These are phyloP conservation scores for Beauveria scarabaeidicola DNA, from an alignment of 2,329 filamentous ascomycete genomes.

Conservation along the genomic window DNA sequence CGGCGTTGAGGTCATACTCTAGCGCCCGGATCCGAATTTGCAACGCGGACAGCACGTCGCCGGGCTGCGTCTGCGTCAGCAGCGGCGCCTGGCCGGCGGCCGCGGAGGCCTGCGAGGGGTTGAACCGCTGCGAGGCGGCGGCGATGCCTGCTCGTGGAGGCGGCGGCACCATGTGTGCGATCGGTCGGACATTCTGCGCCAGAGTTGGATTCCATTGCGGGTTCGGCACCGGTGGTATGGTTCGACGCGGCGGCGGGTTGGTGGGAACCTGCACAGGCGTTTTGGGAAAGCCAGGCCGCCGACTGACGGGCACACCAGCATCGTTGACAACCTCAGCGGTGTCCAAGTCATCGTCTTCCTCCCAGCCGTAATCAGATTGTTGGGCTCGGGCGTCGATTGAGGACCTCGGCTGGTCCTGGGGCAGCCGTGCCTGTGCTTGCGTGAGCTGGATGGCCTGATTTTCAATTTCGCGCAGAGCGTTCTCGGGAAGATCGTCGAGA, in stretches of 20 bases:
- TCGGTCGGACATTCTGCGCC: conserved; percentile 15
- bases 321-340: conserved; percentile 48
- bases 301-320: conserved; percentile 30
- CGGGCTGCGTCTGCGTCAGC: conserved; percentile 20
- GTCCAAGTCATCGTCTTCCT: conserved; percentile 51
- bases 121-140: conserved; percentile 19
- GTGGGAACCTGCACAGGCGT: conserved; percentile 24
- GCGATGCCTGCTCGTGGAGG: neutral
- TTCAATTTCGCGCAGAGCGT: conserved; percentile 53
- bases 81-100: conserved; percentile 20
- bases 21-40: conserved; percentile 46
- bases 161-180: conserved; percentile 11
- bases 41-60: conserved; percentile 35
- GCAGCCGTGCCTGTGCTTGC: conserved; percentile 33
- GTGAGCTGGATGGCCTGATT: conserved; percentile 54
- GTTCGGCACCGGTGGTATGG: conserved; percentile 25
- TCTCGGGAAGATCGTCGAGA: conserved; percentile 51
- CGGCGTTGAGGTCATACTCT: conserved; percentile 49
- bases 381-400: conserved; percentile 19
- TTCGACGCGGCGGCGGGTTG: conserved; percentile 17
- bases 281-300: conserved; percentile 15
- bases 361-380: conserved; percentile 33
- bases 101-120: conserved; percentile 26
- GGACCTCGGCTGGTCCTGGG: conserved; percentile 17
- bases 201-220: conserved; percentile 31